Conservation (phyloP, 2,329 filamentous ascomycete genomes). For the Pochonia chlamydosporia region DNA sequence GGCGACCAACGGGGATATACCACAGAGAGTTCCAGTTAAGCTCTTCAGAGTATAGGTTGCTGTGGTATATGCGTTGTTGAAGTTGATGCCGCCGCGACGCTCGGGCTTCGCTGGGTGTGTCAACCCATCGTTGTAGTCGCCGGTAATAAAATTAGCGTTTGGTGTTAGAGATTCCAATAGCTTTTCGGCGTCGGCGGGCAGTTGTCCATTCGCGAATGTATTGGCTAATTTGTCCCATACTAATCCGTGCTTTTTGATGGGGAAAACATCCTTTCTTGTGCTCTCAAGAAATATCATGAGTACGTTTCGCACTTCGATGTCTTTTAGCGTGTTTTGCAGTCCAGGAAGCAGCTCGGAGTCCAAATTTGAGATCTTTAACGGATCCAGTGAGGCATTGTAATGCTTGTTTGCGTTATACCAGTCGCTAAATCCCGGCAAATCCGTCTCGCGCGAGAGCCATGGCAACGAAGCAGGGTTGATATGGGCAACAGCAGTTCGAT, state of each 20-base stretch:
- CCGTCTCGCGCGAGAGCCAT: constrained; percentile 20
- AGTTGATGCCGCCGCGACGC: constrained; percentile 31
- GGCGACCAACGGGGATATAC: constrained; percentile 32
- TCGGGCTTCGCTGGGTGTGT: too few relatives aligned
- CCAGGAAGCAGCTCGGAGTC: constrained; percentile 22
- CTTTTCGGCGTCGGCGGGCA: constrained; percentile 25
- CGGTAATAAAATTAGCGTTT: constrained; percentile 25
- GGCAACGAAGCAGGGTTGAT: constrained; percentile 12
- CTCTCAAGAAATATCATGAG: constrained; percentile 37
- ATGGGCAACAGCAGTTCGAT: constrained; percentile 19
- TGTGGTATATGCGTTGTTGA: constrained; percentile 32
- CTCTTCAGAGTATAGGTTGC: constrained; percentile 39
- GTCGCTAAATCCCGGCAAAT: constrained; percentile 10
- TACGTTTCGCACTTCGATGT: constrained; percentile 35
- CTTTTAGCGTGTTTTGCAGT: constrained; percentile 23
- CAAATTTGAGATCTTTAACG: constrained; percentile 33
- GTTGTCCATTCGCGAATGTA: constrained; percentile 22
- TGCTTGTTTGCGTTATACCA: constrained; percentile 24
- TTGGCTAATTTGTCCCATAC: constrained; percentile 28
- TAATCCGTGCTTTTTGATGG: constrained; percentile 32
- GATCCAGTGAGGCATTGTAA: constrained; percentile 30
- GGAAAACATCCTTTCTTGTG: constrained; percentile 38
- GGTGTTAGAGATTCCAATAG: constrained; percentile 22
- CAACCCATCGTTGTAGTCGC: constrained; percentile 28
- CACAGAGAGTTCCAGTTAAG: constrained; percentile 34